These are phyloP conservation scores for Malassezia yamatoensis DNA, from an alignment of 1,284 basidiomycete species.

Conservation along the genomic window DNA sequence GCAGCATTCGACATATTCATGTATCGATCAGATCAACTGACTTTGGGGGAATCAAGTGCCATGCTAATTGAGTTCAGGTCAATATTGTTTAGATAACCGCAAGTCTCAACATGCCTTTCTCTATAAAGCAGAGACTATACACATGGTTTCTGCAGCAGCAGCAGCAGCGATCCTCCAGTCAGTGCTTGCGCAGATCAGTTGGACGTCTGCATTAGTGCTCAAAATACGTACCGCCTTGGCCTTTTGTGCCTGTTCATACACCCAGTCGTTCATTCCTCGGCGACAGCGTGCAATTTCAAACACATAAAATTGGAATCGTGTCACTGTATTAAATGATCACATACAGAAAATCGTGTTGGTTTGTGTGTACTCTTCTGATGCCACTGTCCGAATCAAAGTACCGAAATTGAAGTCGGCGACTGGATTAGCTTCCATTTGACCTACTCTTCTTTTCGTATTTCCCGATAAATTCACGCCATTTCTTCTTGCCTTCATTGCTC, in stretches of 20 bases:
- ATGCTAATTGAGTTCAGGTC: neutral
- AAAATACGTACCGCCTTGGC: slow-evolving; percentile 10
- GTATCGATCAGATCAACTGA: too few species aligned
- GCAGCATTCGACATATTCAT: too few species aligned
- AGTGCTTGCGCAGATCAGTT: neutral
- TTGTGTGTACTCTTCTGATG: slow-evolving; percentile 74
- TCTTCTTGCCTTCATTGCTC: slow-evolving; percentile 73
- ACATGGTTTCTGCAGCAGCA: neutral
- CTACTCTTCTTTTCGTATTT: slow-evolving; percentile 56
- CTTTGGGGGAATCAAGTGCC: too few species aligned
- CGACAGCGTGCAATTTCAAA: slow-evolving; percentile 90
- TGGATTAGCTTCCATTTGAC: slow-evolving; percentile 14
- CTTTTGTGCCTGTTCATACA: slow-evolving; percentile 49
- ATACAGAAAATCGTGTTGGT: slow-evolving; percentile 87
- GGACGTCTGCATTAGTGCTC: neutral
- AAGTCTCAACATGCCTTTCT: neutral
- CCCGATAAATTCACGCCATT: slow-evolving; percentile 83
- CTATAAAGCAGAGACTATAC: neutral
- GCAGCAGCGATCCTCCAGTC: neutral
- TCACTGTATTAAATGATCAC: slow-evolving; percentile 41
- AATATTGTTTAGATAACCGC: too few species aligned
- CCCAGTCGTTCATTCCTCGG: slow-evolving; percentile 76
- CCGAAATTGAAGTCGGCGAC: slow-evolving; percentile 95
- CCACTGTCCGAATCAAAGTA: slow-evolving; percentile 76
- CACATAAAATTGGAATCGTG: slow-evolving; percentile 69